Base-by-base conservation (phyloP, 1,139 yeast genomes). In the Blastobotrys petasosporus region DNA sequence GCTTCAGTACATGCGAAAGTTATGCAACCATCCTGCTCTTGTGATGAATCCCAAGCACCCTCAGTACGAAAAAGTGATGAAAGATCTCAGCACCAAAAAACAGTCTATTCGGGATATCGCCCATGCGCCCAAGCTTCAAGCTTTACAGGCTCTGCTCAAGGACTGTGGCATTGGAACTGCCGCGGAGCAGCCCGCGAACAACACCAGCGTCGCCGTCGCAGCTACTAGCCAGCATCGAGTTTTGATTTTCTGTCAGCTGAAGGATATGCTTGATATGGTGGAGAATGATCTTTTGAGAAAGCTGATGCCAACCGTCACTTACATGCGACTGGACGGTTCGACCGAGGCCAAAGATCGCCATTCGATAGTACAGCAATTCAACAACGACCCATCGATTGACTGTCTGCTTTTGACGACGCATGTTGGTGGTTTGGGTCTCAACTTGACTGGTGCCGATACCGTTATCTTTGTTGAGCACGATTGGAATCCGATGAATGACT, bases 401-500 rank as follows among this genome's bases (percentile, higher is more conserved):
- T 88, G 94, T 25, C 68, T 94, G 46, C 71, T 94, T 39, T 71
- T 94, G 57, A 94, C 98, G 0, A 94, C 99, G 0, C 94, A 92
- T 65, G 99, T 94, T 39, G 99, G 99, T 63, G 99, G 99, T 20
- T 75, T 94, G 51, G 99, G 99, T 10, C 79, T 94, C 60, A 94
- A 94, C 63, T 74, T 94, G 64, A 94, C 99, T 0, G 98, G 99
- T 52, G 98, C 98, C 0, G 99, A 94, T 63, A 94, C 98, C 0
- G 99, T 94, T 43, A 92, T 94, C 11, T 94, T 94, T 68, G 95
- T 94, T 34, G 99, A 94, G 62, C 99, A 94, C 62, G 99, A 94
- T 66, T 94, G 99, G 99, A 94, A 94, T 63, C 98, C 99, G 20
- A 94, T 94, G 99, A 92, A 88, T 62, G 99, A 94, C 70, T 73